Percentiles rank a stretch among this genome's conserved stretches.
phyloP scores from a whole-genome alignment of 345 rosid genomes.

The Salix koriyanagi region DNA sequence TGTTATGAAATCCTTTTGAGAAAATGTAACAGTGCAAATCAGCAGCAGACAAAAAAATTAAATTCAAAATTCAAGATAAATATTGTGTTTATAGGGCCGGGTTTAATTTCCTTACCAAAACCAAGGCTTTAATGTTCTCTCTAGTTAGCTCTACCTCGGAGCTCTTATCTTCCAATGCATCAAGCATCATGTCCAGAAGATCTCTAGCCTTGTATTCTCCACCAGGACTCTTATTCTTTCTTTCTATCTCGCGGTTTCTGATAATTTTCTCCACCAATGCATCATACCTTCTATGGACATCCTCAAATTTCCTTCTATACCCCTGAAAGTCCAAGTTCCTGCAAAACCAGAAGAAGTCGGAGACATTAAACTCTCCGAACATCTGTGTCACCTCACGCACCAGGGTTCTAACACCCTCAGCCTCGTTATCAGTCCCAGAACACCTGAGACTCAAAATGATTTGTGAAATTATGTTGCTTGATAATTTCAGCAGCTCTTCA shows the following conservation, averaged over 20 bases:
- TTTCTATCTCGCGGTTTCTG: conserved; percentile 19
- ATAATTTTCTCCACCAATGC: conserved; percentile 37
- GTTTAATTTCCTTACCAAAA: conserved; percentile 20
- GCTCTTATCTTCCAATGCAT: conserved; percentile 26
- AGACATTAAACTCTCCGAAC: conserved; percentile 44
- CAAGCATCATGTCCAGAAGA: conserved; percentile 42
- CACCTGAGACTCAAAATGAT: conserved; percentile 46
- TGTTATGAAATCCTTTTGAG: conserved; percentile 36
- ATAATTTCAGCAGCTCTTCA: conserved; percentile 34
- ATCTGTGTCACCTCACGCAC: conserved; percentile 38
- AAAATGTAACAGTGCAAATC: background rate
- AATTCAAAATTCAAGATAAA: too few species aligned
- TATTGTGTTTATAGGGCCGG: too few species aligned
- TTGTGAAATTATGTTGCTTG: conserved; percentile 39
- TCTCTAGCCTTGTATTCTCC: conserved; percentile 22
- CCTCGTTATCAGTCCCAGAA: conserved; percentile 26
- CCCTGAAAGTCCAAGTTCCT: conserved; percentile 42
- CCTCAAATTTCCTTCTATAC: conserved; percentile 23
- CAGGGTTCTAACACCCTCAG: conserved; percentile 26
- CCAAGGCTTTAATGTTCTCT: conserved; percentile 35
- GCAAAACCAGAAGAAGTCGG: conserved; percentile 42
- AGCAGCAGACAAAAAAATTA: background rate
- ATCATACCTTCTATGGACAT: conserved; percentile 27
- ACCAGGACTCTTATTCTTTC: background rate
- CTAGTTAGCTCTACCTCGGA: conserved; percentile 29